These are phyloP conservation scores for Simmondsia chinensis DNA, from an alignment of 148 eudicot genomes.

Conservation along the genomic window DNA sequence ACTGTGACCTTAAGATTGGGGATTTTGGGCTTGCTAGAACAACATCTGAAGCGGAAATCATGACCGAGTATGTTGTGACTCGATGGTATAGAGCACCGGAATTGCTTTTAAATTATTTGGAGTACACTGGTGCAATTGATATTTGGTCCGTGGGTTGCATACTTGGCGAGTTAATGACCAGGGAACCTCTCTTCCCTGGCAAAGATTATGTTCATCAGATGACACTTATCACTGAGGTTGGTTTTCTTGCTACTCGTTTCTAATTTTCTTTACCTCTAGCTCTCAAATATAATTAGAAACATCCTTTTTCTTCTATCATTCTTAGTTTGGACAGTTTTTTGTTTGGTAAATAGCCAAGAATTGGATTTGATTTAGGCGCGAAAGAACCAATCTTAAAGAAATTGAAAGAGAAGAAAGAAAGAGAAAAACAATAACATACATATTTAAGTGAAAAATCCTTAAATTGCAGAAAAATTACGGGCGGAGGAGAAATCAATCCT, in stretches of 20 bases:
- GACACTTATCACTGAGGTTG: conserved; percentile 43
- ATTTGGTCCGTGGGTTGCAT: conserved; percentile 56
- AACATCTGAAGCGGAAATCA: conserved; percentile 48
- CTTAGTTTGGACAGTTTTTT: no score
- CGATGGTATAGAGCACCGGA: conserved; percentile 54
- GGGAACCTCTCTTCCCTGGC: conserved; percentile 45
- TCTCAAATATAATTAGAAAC: no score
- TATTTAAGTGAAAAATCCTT: no score
- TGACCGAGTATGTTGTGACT: conserved; percentile 52
- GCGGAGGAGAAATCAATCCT: no score
- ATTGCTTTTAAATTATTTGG: conserved; percentile 40
- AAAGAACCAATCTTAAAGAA: no score
- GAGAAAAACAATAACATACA: no score
- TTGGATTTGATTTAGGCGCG: no score
- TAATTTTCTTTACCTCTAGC: no score
- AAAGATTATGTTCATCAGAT: conserved; percentile 47
- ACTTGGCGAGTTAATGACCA: conserved; percentile 33
- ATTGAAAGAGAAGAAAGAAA: no score
- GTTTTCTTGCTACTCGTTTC: background rate
- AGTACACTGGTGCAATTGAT: conserved; percentile 51
- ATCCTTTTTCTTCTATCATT: no score
- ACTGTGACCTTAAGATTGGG: conserved; percentile 38
- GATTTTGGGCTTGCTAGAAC: conserved; percentile 53
- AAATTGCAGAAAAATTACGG: no score
- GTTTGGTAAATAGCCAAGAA: no score